Conservation (phyloP, 352 stramenopile genomes). For the Pythium angustatum region DNA sequence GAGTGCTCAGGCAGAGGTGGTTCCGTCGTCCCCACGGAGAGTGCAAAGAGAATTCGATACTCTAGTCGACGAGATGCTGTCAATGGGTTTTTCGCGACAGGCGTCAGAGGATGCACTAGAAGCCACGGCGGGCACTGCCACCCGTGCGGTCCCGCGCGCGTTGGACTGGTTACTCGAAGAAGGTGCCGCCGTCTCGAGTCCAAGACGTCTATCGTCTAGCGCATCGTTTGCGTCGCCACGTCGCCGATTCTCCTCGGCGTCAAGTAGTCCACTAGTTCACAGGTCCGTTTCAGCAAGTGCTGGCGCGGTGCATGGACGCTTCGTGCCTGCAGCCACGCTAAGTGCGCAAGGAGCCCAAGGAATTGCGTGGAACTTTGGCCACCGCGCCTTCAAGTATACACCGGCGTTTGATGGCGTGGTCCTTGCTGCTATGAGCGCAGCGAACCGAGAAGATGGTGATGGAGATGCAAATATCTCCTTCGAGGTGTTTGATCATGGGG, state of each 20-base stretch:
- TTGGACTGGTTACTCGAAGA: conserved; percentile 48
- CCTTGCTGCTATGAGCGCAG: conserved; percentile 40
- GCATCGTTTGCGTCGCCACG: conserved; percentile 24
- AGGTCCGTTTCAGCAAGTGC: background rate
- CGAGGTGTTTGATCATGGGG: conserved; percentile 59
- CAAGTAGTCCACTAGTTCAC: background rate
- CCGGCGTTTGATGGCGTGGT: conserved; percentile 27
- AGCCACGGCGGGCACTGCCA: conserved; percentile 28
- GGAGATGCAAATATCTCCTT: conserved; percentile 33
- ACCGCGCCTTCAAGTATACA: conserved; percentile 54
- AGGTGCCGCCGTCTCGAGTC: conserved; percentile 14
- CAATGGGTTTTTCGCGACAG: conserved; percentile 48
- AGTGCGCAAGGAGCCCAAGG: conserved; percentile 57
- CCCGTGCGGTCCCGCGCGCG: conserved; percentile 29
- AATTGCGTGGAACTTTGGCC: conserved; percentile 73
- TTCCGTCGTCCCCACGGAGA: background rate
- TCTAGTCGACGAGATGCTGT: conserved; percentile 52
- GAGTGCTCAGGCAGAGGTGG: background rate
- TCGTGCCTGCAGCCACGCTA: conserved; percentile 40
- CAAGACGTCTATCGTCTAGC: conserved; percentile 16
- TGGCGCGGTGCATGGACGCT: background rate
- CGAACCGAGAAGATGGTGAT: conserved; percentile 27
- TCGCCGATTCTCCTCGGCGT: conserved; percentile 15
- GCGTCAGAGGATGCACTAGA: conserved; percentile 42
- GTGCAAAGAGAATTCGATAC: conserved; percentile 37